Base-by-base conservation (phyloP, 139 green algal genomes). In the Chlamydomonas sp. region DNA sequence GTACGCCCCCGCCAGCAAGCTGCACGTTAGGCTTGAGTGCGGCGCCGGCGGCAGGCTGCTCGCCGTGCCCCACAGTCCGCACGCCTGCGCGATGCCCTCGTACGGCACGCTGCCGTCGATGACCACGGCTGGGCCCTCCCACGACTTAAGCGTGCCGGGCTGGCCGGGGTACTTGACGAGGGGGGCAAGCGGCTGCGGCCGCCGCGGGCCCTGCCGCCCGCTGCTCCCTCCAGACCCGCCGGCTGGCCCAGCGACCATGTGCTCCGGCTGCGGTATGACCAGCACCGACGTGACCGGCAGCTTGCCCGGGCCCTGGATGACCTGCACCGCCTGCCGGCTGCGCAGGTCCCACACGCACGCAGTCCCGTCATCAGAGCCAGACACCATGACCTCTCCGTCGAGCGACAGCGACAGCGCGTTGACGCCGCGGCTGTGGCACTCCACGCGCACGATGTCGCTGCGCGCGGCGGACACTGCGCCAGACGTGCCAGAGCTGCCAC, bases 301-400 rank as follows among this genome's bases (percentile, higher is more conserved):
- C 61, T 83, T 87, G 8, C 72, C 77, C 2, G 85, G 77, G 13
- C 69, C 73, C 1, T 61, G 34, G 29, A 95, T 72, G 28, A 78
- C 63, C 34, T 79, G 79, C 29, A 94, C 54, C 3, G 78, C 73
- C 73, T 95, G 89, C 2, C 84, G 62, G 47, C 78, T 91, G 66
- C 74, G 72, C 60, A 92, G 47, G 67, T 96, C 89, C 89, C 89
- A 96, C 13, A 92, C 72, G 2, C 77, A 65, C 6, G 86, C 85
- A 0, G 35, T 88, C 30, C 82, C 79, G 39, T 96, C 90, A 35
- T 90, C 80, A 29, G 73, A 86, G n/a, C 72, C 66, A 34, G 87
- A 89, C 2, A 88, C 72, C 10, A 93, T 71, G 22, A 75, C 58
- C 30, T 80, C 76, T 4, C 85, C 89, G 71, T 89, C 76, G 1